Percentiles rank a stretch among this genome's conserved stretches.
Conservation (phyloP, 108 stramenopile species). For the Aureococcus anophagefferens region DNA sequence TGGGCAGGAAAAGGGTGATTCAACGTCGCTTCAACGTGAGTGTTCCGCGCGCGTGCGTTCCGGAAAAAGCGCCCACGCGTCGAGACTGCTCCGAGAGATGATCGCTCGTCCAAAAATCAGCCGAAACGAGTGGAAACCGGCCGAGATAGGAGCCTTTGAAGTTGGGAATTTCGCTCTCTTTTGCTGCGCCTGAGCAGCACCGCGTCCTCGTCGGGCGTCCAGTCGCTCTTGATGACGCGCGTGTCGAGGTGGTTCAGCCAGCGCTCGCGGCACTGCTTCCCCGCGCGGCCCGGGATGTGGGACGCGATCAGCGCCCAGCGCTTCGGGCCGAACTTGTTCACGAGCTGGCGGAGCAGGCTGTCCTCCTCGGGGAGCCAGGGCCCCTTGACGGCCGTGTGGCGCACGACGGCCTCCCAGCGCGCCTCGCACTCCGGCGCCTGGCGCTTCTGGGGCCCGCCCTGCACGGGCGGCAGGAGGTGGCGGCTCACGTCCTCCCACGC, state of each 20-base stretch:
- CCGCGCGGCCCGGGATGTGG: constrained; percentile 20
- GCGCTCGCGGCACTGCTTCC: constrained; percentile 27
- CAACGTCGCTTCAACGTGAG: no score
- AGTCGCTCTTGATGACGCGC: constrained; percentile 33
- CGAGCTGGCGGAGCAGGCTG: constrained; percentile 12
- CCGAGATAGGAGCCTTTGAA: no score
- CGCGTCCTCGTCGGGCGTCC: constrained; percentile 48
- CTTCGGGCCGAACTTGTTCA: constrained; percentile 15
- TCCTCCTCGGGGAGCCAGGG: constrained; percentile 24
- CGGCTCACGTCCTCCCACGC: not conserved
- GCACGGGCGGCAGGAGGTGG: not conserved
- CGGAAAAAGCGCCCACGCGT: no score
- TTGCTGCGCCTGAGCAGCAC: no score
- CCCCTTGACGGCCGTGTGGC: constrained; percentile 18
- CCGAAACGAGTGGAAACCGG: no score
- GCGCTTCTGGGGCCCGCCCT: not conserved
- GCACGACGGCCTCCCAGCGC: not conserved
- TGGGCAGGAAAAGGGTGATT: no score
- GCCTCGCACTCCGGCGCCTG: not conserved
- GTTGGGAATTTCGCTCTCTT: no score
- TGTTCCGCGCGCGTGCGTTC: no score
- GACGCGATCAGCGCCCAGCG: constrained; percentile 20
- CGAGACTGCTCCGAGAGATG: no score
- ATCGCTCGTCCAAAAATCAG: no score
- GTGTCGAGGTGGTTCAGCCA: constrained; percentile 53